phyloP scores from a whole-genome alignment of 2,329 filamentous ascomycete species.

The Trichoderma atrobrunneum region DNA sequence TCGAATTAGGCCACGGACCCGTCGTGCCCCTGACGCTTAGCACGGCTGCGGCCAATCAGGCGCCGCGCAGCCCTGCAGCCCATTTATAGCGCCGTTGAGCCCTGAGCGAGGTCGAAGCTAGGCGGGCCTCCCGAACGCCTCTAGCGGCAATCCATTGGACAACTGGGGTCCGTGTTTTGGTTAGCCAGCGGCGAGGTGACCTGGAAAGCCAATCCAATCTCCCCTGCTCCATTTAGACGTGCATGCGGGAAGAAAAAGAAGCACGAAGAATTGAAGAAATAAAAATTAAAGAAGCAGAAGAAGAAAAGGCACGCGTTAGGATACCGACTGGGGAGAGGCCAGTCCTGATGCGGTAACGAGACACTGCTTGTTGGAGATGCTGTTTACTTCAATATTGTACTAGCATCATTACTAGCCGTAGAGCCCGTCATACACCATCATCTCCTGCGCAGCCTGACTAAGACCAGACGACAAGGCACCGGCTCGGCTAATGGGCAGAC shows the following conservation, averaged over 20 bases:
- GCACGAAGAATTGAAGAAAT: neutral
- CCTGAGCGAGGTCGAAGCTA: neutral
- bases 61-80: neutral
- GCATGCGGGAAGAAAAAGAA: neutral
- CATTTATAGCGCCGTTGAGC: slow-evolving; percentile 6
- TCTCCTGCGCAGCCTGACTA: neutral
- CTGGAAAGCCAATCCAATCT: neutral
- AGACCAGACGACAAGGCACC: neutral
- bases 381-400: neutral
- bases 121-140: slow-evolving; percentile 6
- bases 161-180: neutral
- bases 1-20: neutral
- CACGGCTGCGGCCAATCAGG: slow-evolving; percentile 3
- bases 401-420: neutral
- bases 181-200: neutral
- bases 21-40: slow-evolving; percentile 17
- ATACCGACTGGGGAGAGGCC: neutral
- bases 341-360: neutral
- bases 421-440: neutral
- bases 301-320: neutral
- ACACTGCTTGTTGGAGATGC: neutral
- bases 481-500: neutral
- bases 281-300: neutral
- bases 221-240: neutral
- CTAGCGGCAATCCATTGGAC: slow-evolving; percentile 7